phyloP scores from a whole-genome alignment of 257 asterid genomes.

The Phtheirospermum japonicum region DNA sequence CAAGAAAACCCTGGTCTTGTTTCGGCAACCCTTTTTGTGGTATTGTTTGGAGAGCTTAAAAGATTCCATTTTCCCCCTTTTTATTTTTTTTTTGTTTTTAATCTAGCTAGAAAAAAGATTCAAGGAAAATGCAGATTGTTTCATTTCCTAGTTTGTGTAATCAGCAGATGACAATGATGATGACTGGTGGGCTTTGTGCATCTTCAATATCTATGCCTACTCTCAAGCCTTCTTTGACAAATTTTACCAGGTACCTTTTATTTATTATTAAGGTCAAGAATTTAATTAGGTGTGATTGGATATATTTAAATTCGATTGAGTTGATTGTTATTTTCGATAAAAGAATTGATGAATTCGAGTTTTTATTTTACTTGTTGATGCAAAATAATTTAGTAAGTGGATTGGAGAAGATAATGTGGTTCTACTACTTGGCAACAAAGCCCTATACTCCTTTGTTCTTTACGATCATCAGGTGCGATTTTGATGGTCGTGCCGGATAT shows the following conservation, averaged over 20 bases:
- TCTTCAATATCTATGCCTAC: background rate
- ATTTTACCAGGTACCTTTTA: too few species aligned
- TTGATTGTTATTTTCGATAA: background rate
- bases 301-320: background rate
- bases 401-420: background rate
- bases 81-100: background rate
- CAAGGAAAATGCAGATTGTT: background rate
- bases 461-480: constrained; percentile 74
- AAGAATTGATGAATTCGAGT: background rate
- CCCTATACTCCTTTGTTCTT: constrained; percentile 44
- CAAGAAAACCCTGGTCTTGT: background rate
- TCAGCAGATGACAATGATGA: too few species aligned
- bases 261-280: background rate
- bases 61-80: background rate
- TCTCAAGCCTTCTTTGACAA: background rate
- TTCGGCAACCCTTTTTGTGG: too few species aligned
- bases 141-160: background rate
- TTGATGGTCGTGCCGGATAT: constrained; percentile 59
- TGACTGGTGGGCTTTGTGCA: background rate
- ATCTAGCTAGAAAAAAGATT: background rate
- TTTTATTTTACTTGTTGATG: background rate
- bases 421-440: background rate
- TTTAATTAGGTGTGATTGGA: background rate
- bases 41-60: background rate
- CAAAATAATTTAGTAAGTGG: background rate